These are phyloP conservation scores for Paramecium caudatum DNA, from an alignment of 73 alveolate genomes.

Conservation along the genomic window DNA sequence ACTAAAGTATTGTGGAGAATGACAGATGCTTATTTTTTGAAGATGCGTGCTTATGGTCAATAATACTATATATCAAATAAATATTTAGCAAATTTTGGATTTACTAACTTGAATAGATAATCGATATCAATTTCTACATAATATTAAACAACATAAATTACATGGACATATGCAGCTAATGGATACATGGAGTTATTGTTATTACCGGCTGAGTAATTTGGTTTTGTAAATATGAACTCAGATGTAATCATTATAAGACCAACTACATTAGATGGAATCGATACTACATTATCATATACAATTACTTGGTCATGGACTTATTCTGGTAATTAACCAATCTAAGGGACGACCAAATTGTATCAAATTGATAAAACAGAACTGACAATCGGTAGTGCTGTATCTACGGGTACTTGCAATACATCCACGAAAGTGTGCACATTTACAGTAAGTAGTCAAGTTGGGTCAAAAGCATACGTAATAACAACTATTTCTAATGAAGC, in stretches of 20 bases:
- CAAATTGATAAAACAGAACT: neutral
- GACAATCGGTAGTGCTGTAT: neutral
- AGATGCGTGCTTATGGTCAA: neutral
- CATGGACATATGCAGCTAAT: conserved; percentile 23
- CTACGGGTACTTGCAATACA: neutral
- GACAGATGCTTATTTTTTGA: conserved; percentile 38
- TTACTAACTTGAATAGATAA: neutral
- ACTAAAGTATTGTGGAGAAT: conserved; percentile 6
- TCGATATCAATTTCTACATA: neutral
- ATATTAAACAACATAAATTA: neutral
- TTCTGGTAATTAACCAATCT: neutral
- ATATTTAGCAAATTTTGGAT: conserved; percentile 10
- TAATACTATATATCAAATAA: neutral
- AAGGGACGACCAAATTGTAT: neutral
- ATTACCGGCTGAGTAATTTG: conserved; percentile 33
- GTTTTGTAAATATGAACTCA: neutral
- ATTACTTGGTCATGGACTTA: neutral
- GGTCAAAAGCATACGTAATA: neutral
- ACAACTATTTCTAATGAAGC: neutral
- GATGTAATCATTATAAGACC: conserved; percentile 8
- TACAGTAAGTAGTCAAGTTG: neutral
- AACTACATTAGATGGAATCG: neutral
- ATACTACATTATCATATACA: neutral
- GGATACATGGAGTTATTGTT: conserved; percentile 18
- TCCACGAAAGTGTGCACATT: neutral